Base-by-base conservation (phyloP, 805 yeast genomes). In the Hanseniaspora occidentalis region DNA sequence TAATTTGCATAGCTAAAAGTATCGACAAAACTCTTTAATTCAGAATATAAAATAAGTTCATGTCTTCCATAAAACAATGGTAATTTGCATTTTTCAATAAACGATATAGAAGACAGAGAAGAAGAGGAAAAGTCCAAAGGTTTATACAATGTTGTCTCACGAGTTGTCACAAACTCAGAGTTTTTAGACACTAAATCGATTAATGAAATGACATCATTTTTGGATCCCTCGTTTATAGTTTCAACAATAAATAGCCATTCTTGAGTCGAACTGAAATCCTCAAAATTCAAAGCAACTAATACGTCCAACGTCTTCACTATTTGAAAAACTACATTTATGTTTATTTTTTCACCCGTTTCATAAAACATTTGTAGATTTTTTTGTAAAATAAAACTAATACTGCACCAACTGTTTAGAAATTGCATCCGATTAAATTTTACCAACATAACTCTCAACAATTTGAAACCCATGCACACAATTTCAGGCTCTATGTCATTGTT, bases 181-280 rank as follows among this genome's bases (percentile, higher is more conserved):
- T n/a, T 50, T 29, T 51, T 56, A 4, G 67, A 57, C 8, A 73
- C 57, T 43, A 61, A 57, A 44, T 79, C 86, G 19, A 75, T 59
- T 11, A 76, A 49, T 0, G 60, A 46, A 34, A 58, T 47, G 37
- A 45, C 57, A 22, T 52, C 50, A 3, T 54, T 60, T 43, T 68
- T 66, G 49, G 66, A 69, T 23, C 72, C 66, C 16, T 79, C 75
- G 44, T 76, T 79, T 14, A 76, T 67, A 14, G 73, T 76, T 49
- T 81, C 84, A 21, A 77, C 69, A 9, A 89, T 72, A 53, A 85
- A 92, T 2, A 92, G 63, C 97, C 97, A 89, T 51, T 85, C 92
- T 45, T 73, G 60, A 7, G 60, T 60, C 54, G 57, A 74, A 53
- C 58, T 77, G 79, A 65, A 89, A 69, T 85, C 95, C 53, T 88